Base-by-base conservation (phyloP, 2,329 filamentous ascomycete species). In the Aureobasidium pullulans region DNA sequence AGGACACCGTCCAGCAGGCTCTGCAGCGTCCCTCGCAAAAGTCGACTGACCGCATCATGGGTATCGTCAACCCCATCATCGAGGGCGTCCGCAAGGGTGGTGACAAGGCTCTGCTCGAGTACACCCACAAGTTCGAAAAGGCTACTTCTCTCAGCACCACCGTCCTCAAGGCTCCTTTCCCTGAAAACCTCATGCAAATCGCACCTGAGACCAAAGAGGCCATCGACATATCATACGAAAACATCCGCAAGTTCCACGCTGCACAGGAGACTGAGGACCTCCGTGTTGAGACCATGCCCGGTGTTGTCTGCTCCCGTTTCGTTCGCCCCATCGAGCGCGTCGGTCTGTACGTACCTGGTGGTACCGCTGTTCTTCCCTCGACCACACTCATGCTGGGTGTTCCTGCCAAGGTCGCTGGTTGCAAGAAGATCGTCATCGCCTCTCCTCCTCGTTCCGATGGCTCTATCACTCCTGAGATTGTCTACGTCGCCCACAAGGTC, bases 331-430 rank as follows among this genome's bases (percentile, higher is more conserved):
- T 99, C 64, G 94, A 97, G 75, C 83, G 91, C 39, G 94, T 99
- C n/a, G 94, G 94, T 64, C 80, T 96, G 6, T 99, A 99, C 74
- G 88, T 99, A 15, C 94, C 94, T 6, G 94, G 94, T 60, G 94
- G 94, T 63, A 99, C 94, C 1, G 94, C 94, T 1, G 94, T 99
- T n/a, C 81, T 99, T 42, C 94, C 94, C 11, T 96, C 91, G 59
- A 97, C 94, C 7, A 94, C 94, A 3, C 86, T 99, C 65, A 99
- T 99, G 94, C 83, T 99, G 57, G 94, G 94, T 70, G 94, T 99
- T 4, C 94, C 94, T 7, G 94, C 94, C 62, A 95, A 95, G 88
- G 94, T 97, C 7, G 94, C 94, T 28, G 94, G 94, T 28, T 99
- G 94, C 81, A 85, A 92, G 76, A 95, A 88, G 75, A 96, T 99